These are phyloP conservation scores for Apiospora marii DNA, from an alignment of 2,329 filamentous ascomycete species.

Conservation along the genomic window DNA sequence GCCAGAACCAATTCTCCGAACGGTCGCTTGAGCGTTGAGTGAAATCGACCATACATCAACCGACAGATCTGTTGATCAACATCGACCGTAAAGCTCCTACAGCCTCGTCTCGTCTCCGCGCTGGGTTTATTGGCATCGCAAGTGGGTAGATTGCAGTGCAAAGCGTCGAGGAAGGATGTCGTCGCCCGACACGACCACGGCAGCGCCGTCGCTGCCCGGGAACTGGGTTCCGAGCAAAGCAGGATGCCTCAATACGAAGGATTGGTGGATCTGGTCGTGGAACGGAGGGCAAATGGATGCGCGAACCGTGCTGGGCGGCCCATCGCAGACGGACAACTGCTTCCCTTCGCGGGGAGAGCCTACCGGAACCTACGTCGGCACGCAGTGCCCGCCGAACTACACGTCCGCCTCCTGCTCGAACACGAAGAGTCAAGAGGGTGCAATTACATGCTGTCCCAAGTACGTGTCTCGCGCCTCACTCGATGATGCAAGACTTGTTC, in stretches of 20 bases:
- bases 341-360: constrained; percentile 33
- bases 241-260: constrained; percentile 21
- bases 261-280: constrained; percentile 38
- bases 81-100: not conserved
- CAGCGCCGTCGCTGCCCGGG: not conserved
- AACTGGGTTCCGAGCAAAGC: not conserved
- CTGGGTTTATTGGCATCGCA: not conserved
- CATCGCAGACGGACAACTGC: constrained; percentile 36
- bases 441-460: constrained; percentile 37
- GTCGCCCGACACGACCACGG: constrained; percentile 20
- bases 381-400: constrained; percentile 35
- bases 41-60: not conserved
- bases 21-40: not conserved
- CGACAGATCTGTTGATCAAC: not conserved
- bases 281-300: constrained; percentile 23
- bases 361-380: constrained; percentile 31
- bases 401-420: constrained; percentile 35
- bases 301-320: constrained; percentile 36
- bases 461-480: constrained; percentile 22
- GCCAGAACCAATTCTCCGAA: not conserved
- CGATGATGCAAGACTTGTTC: not conserved
- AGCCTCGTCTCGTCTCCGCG: not conserved
- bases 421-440: constrained; percentile 15
- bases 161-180: not conserved
- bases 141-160: not conserved